Evolutionary conservation across 2,329 filamentous ascomycete genomes (phyloP).

Genomic region (Endothia cerciana): DNA sequence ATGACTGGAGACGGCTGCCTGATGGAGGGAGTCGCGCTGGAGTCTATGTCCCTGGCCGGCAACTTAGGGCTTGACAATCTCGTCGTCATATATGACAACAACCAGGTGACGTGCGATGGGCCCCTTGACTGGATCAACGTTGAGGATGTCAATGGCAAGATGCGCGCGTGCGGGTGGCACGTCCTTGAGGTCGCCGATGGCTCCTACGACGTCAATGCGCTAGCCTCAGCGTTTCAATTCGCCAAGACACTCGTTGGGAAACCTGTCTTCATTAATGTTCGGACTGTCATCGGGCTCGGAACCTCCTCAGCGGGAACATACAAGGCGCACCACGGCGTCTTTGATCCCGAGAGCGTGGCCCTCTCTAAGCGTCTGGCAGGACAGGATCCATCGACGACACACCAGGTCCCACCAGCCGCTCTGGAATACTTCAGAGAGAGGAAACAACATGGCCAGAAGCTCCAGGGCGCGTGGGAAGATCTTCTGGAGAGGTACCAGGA

Average conservation of each 20-base stretch:
- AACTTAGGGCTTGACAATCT: constrained; percentile 60
- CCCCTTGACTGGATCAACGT: constrained; percentile 56
- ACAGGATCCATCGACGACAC: constrained; percentile 49
- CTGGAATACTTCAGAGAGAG: constrained; percentile 54
- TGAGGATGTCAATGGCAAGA: constrained; percentile 62
- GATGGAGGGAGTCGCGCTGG: constrained; percentile 61
- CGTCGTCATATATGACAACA: constrained; percentile 63
- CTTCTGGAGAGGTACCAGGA: constrained; percentile 46
- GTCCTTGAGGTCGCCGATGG: constrained; percentile 59
- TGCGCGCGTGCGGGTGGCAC: constrained; percentile 59
- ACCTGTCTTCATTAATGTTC: constrained; percentile 62
- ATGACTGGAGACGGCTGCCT: constrained; percentile 63
- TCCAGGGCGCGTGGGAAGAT: constrained; percentile 50
- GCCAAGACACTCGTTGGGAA: constrained; percentile 36
- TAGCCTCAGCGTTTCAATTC: background rate
- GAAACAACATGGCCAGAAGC: constrained; percentile 45
- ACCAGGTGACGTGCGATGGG: constrained; percentile 63
- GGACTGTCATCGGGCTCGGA: constrained; percentile 59
- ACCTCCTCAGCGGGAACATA: constrained; percentile 54
- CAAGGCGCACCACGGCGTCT: constrained; percentile 61
- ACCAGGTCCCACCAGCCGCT: constrained; percentile 47
- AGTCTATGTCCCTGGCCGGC: constrained; percentile 60
- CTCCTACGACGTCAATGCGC: constrained; percentile 49
- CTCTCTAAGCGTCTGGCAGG: constrained; percentile 53
- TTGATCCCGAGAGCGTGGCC: constrained; percentile 56